A percentile compares a stretch with the other conserved stretches of the same genome.
phyloP scores from a whole-genome alignment of 2,329 filamentous ascomycete genomes.

The Calycina marina region DNA sequence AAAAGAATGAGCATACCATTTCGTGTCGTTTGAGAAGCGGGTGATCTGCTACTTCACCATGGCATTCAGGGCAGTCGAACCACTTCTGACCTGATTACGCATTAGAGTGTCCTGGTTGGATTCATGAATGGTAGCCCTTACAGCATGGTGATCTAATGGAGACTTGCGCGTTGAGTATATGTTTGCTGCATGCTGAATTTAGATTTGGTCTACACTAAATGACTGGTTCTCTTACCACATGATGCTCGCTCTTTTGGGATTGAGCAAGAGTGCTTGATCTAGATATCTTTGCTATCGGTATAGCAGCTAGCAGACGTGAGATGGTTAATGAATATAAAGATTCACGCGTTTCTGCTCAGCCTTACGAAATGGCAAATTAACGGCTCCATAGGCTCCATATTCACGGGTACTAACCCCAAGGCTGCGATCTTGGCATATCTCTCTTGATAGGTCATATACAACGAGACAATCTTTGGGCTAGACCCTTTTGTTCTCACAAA shows the following conservation, averaged over 20 bases:
- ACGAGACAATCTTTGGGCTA: too few relatives aligned
- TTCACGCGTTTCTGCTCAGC: not conserved
- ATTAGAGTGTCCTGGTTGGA: too few relatives aligned
- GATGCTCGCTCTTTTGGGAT: constrained; percentile 1
- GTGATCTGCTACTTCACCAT: constrained; percentile 68
- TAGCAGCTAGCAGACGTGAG: too few relatives aligned
- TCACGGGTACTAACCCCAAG: too few relatives aligned
- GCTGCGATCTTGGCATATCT: too few relatives aligned
- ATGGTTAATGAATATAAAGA: not conserved
- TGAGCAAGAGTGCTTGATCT: too few relatives aligned
- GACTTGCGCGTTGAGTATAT: constrained; percentile 96
- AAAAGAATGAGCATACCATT: constrained; percentile 39
- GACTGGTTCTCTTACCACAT: constrained; percentile 18
- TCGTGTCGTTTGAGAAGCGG: constrained; percentile 63
- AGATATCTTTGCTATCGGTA: too few relatives aligned
- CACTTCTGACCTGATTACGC: constrained; percentile 75
- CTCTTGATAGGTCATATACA: too few relatives aligned
- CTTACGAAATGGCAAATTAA: not conserved
- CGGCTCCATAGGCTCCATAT: too few relatives aligned
- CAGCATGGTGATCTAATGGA: constrained; percentile 92
- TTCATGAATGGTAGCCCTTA: too few relatives aligned
- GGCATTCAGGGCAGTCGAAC: constrained; percentile 98
- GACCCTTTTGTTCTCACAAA: too few relatives aligned
- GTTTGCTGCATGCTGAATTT: constrained; percentile 53
- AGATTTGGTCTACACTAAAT: constrained; percentile 3